Evolutionary conservation across 768 basidiomycete species (phyloP).

Genomic region (Guyanaporus albipodus): DNA sequence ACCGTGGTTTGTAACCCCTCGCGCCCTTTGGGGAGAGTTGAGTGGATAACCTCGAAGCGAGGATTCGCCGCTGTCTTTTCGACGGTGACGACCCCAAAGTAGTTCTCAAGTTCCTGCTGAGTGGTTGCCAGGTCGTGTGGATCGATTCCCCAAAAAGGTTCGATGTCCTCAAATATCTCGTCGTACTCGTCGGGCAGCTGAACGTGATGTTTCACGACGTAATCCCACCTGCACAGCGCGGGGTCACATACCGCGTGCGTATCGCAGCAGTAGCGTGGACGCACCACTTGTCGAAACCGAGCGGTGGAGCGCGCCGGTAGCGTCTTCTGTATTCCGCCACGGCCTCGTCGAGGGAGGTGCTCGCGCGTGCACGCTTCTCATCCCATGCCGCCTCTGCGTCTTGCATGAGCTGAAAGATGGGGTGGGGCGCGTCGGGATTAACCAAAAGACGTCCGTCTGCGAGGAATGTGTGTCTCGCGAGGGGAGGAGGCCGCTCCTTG

Average conservation of each 20-base stretch:
- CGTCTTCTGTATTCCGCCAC: constrained; percentile 36
- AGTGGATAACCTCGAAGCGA: constrained; percentile 15
- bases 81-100: constrained; percentile 17
- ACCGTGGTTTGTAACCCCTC: not conserved
- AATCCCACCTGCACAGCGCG: constrained; percentile 40
- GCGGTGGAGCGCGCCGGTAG: constrained; percentile 35
- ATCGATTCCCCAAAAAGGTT: constrained; percentile 36
- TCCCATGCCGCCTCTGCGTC: constrained; percentile 37
- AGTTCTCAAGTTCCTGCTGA: constrained; percentile 21
- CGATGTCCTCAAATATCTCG: constrained; percentile 38
- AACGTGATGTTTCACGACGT: constrained; percentile 36
- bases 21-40: constrained; percentile 8
- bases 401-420: constrained; percentile 40
- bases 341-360: constrained; percentile 36
- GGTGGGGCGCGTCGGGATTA: constrained; percentile 36
- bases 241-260: not conserved
- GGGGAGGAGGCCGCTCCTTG: not conserved
- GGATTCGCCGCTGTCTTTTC: constrained; percentile 13
- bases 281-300: constrained; percentile 43
- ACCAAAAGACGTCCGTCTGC: constrained; percentile 33
- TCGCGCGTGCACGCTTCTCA: constrained; percentile 31
- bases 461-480: constrained; percentile 19
- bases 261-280: not conserved
- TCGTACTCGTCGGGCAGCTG: constrained; percentile 46
- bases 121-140: constrained; percentile 23